Percentiles rank a stretch among this genome's conserved stretches.
phyloP scores from a whole-genome alignment of 2,329 filamentous ascomycete species.

The Didymella glomerata region DNA sequence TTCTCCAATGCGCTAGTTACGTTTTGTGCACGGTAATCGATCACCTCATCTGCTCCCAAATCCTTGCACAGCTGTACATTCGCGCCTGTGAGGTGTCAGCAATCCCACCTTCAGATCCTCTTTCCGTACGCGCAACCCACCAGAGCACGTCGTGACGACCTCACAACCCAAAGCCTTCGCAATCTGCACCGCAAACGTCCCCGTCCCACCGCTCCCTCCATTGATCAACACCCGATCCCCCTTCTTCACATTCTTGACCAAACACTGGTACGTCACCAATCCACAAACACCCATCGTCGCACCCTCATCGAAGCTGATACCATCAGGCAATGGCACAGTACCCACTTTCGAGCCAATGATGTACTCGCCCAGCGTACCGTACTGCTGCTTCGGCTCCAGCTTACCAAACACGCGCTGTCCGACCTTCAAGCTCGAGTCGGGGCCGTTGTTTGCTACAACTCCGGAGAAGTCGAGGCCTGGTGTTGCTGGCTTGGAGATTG shows the following conservation, averaged over 20 bases:
- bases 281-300: slow-evolving; percentile 35
- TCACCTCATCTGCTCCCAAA: slow-evolving; percentile 68
- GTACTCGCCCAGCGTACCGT: slow-evolving; percentile 33
- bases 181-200: slow-evolving; percentile 68
- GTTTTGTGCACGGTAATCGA: slow-evolving; percentile 64
- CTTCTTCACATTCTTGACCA: slow-evolving; percentile 32
- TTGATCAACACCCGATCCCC: slow-evolving; percentile 67
- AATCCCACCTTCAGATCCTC: not conserved
- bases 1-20: slow-evolving; percentile 54
- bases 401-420: slow-evolving; percentile 37
- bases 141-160: slow-evolving; percentile 67
- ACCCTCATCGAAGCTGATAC: slow-evolving; percentile 22
- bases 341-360: slow-evolving; percentile 30
- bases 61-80: slow-evolving; percentile 65
- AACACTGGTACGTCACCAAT: slow-evolving; percentile 33
- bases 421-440: slow-evolving; percentile 17
- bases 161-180: slow-evolving; percentile 66
- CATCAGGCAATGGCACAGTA: slow-evolving; percentile 29
- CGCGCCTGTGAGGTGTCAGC: slow-evolving; percentile 32
- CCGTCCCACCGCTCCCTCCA: slow-evolving; percentile 68
- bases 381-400: slow-evolving; percentile 35
- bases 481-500: slow-evolving; percentile 34
- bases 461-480: slow-evolving; percentile 36
- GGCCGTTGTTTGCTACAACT: slow-evolving; percentile 18
- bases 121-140: slow-evolving; percentile 3